Evolutionary conservation across 768 basidiomycete genomes (phyloP), one percentile per base, ranked within the genome.

Genomic region (Auricularia auricula-judae): DNA sequence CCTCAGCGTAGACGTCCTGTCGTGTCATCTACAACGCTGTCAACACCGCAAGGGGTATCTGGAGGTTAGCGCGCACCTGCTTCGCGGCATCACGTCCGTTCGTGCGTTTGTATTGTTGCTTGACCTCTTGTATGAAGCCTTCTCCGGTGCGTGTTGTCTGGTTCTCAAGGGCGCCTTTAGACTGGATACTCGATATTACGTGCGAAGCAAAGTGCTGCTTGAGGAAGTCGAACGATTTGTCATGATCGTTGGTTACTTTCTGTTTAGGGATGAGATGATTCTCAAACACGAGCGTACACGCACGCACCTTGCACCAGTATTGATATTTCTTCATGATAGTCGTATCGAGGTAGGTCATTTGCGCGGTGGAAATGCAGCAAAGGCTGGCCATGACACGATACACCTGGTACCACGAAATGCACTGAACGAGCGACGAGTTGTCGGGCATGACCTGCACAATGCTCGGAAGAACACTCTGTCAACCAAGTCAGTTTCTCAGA

Each of bases 81-180:
- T 67, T 53, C 44, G 72, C 74, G 18, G 69, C 70, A 60, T 74
- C 59, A 59, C 73, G 72, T 42, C 60, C 64, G 63, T 73, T 75
- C 33, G 73, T 74, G 62, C 73, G 74, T 8, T 62, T 59, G 65
- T 68, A 76, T 7, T 72, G 69, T 42, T 72, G 64, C 14, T 69
- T 68, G 3, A 70, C 68, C 64, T 74, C 72, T 68, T 75, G 74
- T 23, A 73, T 73, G 53, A 74, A 72, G 16, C 73, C 73, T 67
- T 75, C 72, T 1, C 74, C 73, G 10, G 68, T 65, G 11, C 70
- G 66, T 35, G 75, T 75, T 3, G 70, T 71, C 36, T 68, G 69
- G 47, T 74, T 74, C 56, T 72, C 70, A 3, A 66, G 68, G 11
- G 73, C 70, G 36, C 74, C 73, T 60, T 73, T 74, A 10, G 66